These are phyloP conservation scores for Orbilia oligospora DNA, from an alignment of 2,329 filamentous ascomycete genomes.

Conservation along the genomic window DNA sequence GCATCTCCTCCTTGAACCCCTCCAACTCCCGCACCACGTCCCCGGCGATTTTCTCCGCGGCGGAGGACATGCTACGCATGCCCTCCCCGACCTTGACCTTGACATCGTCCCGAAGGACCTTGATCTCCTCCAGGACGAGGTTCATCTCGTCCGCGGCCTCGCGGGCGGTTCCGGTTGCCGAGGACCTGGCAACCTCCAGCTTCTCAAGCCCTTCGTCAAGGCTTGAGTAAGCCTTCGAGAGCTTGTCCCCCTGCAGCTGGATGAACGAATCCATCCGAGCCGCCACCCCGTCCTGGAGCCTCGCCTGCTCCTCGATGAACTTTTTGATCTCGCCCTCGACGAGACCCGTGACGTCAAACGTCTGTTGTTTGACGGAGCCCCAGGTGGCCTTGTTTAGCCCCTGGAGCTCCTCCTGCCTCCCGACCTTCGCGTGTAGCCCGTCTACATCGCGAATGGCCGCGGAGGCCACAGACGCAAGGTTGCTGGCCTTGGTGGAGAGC, in stretches of 20 bases:
- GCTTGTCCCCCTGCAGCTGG: slow-evolving; percentile 78
- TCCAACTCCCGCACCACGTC: slow-evolving; percentile 89
- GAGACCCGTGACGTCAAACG: slow-evolving; percentile 80
- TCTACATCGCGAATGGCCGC: slow-evolving; percentile 84
- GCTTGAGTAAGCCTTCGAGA: slow-evolving; percentile 70
- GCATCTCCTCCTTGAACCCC: slow-evolving; percentile 84
- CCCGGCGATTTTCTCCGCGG: slow-evolving; percentile 88
- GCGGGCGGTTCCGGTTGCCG: slow-evolving; percentile 69
- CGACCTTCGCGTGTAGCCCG: slow-evolving; percentile 87
- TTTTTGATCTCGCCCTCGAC: slow-evolving; percentile 82
- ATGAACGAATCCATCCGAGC: slow-evolving; percentile 83
- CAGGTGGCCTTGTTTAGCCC: slow-evolving; percentile 83
- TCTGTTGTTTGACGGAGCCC: slow-evolving; percentile 81
- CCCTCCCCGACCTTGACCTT: slow-evolving; percentile 89
- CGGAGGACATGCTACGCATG: slow-evolving; percentile 83
- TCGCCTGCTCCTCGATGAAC: slow-evolving; percentile 77
- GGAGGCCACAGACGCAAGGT: slow-evolving; percentile 82
- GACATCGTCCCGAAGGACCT: slow-evolving; percentile 87
- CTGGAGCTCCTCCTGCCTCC: slow-evolving; percentile 86
- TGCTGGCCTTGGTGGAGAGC: slow-evolving; percentile 79
- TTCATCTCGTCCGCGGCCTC: slow-evolving; percentile 80
- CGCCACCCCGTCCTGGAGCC: slow-evolving; percentile 78
- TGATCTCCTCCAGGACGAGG: slow-evolving; percentile 90
- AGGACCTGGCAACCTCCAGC: slow-evolving; percentile 78
- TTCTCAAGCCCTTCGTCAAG: slow-evolving; percentile 79